phyloP scores from a whole-genome alignment of 1,284 basidiomycete genomes.

The Flammula alnicola region DNA sequence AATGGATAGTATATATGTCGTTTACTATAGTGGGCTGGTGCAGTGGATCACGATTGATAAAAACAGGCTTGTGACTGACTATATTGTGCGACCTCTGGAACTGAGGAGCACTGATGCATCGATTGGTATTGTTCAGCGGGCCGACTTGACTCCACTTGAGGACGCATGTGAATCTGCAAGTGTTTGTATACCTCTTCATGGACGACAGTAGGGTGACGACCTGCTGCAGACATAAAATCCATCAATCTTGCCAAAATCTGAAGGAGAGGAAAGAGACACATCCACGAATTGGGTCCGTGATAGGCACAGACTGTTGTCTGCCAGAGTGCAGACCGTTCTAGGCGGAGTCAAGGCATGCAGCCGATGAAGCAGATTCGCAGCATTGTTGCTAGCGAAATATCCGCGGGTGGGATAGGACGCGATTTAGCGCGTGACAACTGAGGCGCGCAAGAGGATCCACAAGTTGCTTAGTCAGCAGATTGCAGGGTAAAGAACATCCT shows the following conservation, averaged over 20 bases:
- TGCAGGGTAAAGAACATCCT: conserved; percentile 21
- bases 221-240: too few relatives aligned
- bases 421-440: conserved; percentile 11
- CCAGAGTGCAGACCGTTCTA: conserved; percentile 27
- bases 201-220: too few relatives aligned
- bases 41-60: too few relatives aligned
- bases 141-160: conserved; percentile 20
- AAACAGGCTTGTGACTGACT: too few relatives aligned
- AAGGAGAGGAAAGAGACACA: too few relatives aligned
- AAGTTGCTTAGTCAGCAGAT: conserved; percentile 18
- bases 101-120: conserved; percentile 11
- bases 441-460: conserved; percentile 8
- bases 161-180: conserved; percentile 4
- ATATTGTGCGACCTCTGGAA: too few relatives aligned
- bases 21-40: too few relatives aligned
- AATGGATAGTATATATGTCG: conserved; percentile 17
- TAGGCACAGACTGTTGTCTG: conserved; percentile 13
- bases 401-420: too few relatives aligned
- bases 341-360: conserved; percentile 25
- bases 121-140: background rate
- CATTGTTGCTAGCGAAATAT: too few relatives aligned
- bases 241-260: conserved; percentile 13
- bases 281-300: conserved; percentile 29
- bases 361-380: conserved; percentile 14
- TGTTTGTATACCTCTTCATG: too few relatives aligned